Conservation (phyloP, 495 filamentous ascomycete genomes). For the Schizothecium vesticola region DNA sequence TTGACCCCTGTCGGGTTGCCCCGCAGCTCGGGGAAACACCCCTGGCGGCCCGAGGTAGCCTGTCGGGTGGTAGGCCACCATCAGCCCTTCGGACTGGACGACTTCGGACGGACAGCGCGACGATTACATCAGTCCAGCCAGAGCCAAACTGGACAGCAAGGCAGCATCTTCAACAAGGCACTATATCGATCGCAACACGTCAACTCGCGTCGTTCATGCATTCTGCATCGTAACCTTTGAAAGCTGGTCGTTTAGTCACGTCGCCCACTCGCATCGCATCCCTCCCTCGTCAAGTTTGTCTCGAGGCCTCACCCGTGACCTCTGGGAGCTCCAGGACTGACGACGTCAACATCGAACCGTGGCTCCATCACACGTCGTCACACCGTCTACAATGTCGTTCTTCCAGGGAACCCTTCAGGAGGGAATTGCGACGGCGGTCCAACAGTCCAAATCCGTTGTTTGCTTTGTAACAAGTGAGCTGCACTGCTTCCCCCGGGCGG, state of each 20-base stretch:
- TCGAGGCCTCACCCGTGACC: not conserved
- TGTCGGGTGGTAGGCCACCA: not conserved
- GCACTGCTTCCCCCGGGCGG: not conserved
- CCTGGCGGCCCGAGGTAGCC: not conserved
- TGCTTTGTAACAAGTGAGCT: conserved; percentile 47
- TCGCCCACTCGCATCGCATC: not conserved
- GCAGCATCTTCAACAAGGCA: not conserved
- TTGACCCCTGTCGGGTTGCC: conserved; percentile 10
- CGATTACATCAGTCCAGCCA: conserved; percentile 3
- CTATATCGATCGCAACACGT: not conserved
- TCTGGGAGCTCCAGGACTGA: not conserved
- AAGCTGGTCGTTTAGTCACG: not conserved
- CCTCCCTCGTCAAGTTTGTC: not conserved
- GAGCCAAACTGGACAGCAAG: not conserved
- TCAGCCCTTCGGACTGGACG: not conserved
- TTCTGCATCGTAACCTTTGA: not conserved
- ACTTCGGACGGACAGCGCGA: not conserved
- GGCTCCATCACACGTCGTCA: not conserved
- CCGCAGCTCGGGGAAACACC: conserved; percentile 1
- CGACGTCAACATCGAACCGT: not conserved
- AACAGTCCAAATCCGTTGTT: conserved; percentile 45
- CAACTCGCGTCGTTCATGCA: not conserved
- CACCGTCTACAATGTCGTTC: conserved; percentile 53
- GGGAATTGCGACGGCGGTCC: conserved; percentile 70
- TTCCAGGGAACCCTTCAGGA: conserved; percentile 71